Evolutionary conservation across 441 rosid genomes (phyloP), one percentile per base, ranked within the genome.

Genomic region (Arabidopsis hybrid): DNA sequence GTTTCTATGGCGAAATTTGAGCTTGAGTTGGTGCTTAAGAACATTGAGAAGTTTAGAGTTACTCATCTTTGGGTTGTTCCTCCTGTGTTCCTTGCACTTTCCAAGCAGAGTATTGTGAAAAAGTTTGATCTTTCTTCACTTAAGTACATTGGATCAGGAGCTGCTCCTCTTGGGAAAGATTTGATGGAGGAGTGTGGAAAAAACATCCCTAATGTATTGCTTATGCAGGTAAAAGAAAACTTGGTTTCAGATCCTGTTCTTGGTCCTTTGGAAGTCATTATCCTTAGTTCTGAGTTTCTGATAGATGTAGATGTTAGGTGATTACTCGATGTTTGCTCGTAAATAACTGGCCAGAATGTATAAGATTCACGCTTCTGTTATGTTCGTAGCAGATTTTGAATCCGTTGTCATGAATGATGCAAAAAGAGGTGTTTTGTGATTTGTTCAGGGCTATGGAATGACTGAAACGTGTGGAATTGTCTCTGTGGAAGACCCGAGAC

Each of bases 121-220:
- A 87, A 84, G 50, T 89, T 74, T 61, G 91, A 89, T 71, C 84
- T 91, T 51, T 93, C 98, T 0, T 86, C 97, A 1, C 69, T 93
- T 80, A 84, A 74, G 78, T 82, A 76, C 4, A 75, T 93, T 66
- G 94, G 85, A 0, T 93, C 94, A 1, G 91, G 93, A 35, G 98
- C 97, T 49, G 97, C 98, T 0, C 98, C 98, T 52, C 75, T 93
- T 60, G 89, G 97, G 18, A 93, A 91, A 77, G 98, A 93, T 29
- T 64, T 89, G 83, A 93, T 91, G 98, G 86, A 80, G 53, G 98
- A 91, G 14, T 86, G 96, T 58, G 75, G 85, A 0, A 85, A 66
- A 83, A 87, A 76, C 67, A 46, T 91, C 16, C 88, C 94, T 62
- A 72, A 80, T 31, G 89, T 84, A 39, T 12, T 39, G 7, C 73